phyloP scores from a whole-genome alignment of 2,329 filamentous ascomycete genomes.

The Tolypocladium tundrense region DNA sequence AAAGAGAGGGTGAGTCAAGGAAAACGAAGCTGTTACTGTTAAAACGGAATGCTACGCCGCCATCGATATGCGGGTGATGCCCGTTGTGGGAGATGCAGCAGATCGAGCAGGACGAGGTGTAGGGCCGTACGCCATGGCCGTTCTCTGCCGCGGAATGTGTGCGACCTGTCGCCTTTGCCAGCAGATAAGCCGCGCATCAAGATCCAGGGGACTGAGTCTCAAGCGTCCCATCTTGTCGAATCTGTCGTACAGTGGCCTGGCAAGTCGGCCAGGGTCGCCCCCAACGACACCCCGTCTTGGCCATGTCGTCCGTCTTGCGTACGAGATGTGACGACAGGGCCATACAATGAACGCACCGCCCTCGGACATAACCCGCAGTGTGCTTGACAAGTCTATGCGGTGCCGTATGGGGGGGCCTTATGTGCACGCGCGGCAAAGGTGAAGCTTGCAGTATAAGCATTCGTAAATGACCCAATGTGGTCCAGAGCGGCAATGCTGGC shows the following conservation, averaged over 20 bases:
- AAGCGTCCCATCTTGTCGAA: background rate
- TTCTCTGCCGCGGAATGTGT: background rate
- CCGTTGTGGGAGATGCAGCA: background rate
- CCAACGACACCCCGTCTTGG: background rate
- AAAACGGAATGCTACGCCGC: background rate
- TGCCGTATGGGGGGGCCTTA: conserved; percentile 12
- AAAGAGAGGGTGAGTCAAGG: background rate
- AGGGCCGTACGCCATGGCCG: background rate
- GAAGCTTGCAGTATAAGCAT: conserved; percentile 58
- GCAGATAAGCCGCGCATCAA: background rate
- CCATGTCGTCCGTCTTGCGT: background rate
- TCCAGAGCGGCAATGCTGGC: conserved; percentile 52
- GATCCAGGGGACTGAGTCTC: background rate
- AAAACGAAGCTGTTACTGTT: background rate
- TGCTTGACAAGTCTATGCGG: background rate
- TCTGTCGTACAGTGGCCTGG: background rate
- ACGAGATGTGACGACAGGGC: background rate
- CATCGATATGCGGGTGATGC: conserved; percentile 1
- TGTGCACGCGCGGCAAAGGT: conserved; percentile 51
- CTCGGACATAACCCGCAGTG: background rate
- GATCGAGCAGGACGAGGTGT: background rate
- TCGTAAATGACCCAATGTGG: conserved; percentile 61
- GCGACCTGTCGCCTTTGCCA: background rate
- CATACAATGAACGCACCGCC: background rate
- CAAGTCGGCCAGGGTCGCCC: background rate